Evolutionary conservation across 2,329 filamentous ascomycete genomes (phyloP).

Genomic region (Taxawa tesnikishii): DNA sequence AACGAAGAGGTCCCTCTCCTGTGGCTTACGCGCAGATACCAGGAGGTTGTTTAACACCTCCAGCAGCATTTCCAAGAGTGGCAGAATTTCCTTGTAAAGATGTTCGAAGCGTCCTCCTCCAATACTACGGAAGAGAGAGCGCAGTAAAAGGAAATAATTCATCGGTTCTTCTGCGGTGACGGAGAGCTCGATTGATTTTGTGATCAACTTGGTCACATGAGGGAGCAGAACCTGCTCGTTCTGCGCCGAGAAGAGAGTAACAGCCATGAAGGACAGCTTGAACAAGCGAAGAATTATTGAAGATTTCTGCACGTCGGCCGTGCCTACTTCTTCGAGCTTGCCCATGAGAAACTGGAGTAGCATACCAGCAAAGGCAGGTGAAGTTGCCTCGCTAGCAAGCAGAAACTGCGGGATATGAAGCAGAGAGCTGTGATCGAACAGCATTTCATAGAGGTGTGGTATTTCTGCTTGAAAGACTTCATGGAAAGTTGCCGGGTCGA

Average conservation of each 20-base stretch:
- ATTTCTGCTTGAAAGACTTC: conserved; percentile 98
- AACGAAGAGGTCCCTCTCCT: conserved; percentile 90
- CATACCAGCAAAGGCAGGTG: conserved; percentile 96
- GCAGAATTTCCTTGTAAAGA: conserved; percentile 94
- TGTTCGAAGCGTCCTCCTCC: conserved; percentile 96
- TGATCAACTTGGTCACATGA: conserved; percentile 94
- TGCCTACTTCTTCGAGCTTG: conserved; percentile 87
- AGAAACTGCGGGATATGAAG: conserved; percentile 97
- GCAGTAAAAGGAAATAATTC: conserved; percentile 92
- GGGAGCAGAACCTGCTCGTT: conserved; percentile 94
- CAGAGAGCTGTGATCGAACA: conserved; percentile 89
- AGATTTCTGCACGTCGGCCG: conserved; percentile 80
- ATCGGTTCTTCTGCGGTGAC: conserved; percentile 94
- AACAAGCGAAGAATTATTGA: conserved; percentile 88
- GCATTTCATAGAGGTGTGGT: conserved; percentile 90
- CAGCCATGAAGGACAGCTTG: conserved; percentile 98
- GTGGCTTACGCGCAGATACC: conserved; percentile 76
- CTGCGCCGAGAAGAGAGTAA: conserved; percentile 85
- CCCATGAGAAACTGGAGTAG: conserved; percentile 95
- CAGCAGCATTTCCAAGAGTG: conserved; percentile 89
- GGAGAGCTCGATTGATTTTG: conserved; percentile 90
- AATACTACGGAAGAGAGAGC: conserved; percentile 90
- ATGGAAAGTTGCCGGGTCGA: conserved; percentile 95
- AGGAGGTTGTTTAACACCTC: conserved; percentile 95
- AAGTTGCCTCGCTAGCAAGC: conserved; percentile 95